Base-by-base conservation (phyloP, 768 basidiomycete genomes). In the Mycena epipterygia region DNA sequence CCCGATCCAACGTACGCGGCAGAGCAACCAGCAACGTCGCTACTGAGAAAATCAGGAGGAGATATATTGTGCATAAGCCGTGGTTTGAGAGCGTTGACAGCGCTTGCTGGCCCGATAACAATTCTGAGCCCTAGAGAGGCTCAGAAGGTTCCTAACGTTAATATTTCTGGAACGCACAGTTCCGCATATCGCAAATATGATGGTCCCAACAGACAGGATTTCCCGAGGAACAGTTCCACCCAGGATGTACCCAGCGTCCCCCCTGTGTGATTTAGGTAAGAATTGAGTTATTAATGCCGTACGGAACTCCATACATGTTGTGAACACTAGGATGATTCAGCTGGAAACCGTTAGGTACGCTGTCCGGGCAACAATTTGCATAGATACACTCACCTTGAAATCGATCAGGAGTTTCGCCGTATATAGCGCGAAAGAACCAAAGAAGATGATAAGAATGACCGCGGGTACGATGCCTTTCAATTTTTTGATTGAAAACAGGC, bases 391-490 rank as follows among this genome's bases (percentile, higher is more conserved):
- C 29, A 88, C 75, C 75, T 89, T 89, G 81, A 89, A 89, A 78
- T 89, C 85, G 61, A 89, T 81, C 57, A 89, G 79, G 5, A 89
- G 76, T 67, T 89, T 88, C 9, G 87, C 85, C 9, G 85, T 89
- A 64, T 82, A 88, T 13, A 88, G 72, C 3, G 82, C 88, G 71
- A 89, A 89, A 4, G 82, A 69, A 6, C 87, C 88, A 23, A 89
- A 80, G 68, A 89, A 88, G 21, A 86, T 76, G n/a, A 88, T 88
- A 37, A 89, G 73, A 37, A 88, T 79, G n/a, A 88, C 79, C 5
- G 84, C 86, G 0, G 87, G 87, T 12, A 84, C 85, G 67, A 88
- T 86, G 2, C 87, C 87, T 87, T 64, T 35, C 5, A n/a, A n/a
- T 17, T n/a, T 17, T 56, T 57, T 37, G 55, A 49, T 37, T 21